Conservation (phyloP, 306 rosid species). For the Herpetospermum pedunculosum region DNA sequence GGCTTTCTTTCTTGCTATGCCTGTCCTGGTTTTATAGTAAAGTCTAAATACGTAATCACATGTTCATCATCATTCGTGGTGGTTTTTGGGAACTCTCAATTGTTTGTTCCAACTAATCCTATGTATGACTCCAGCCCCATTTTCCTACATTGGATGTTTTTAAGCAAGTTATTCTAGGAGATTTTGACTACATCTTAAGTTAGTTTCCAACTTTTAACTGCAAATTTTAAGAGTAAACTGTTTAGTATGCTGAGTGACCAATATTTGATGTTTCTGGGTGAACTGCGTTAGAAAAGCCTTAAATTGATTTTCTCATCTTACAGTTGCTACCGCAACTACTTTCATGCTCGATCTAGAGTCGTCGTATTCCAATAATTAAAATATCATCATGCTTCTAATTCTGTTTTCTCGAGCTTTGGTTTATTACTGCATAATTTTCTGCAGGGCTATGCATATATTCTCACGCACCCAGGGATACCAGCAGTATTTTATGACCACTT, state of each 20-base stretch:
- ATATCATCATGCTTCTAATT: background rate
- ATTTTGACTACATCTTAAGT: background rate
- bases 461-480: conserved; percentile 94
- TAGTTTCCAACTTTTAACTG: background rate
- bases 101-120: background rate
- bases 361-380: background rate
- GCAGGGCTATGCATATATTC: conserved; percentile 85
- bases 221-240: background rate
- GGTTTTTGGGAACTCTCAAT: background rate
- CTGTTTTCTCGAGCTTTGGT: background rate
- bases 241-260: background rate
- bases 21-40: background rate
- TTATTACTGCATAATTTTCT: background rate
- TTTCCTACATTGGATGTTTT: background rate
- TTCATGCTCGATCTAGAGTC: background rate
- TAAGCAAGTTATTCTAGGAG: background rate
- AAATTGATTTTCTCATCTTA: background rate
- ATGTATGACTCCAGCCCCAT: background rate
- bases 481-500: conserved; percentile 86
- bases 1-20: background rate
- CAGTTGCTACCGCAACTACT: background rate
- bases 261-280: background rate
- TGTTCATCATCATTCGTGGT: background rate
- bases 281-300: background rate
- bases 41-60: background rate